These are phyloP conservation scores for Leccinum fuscescens DNA, from an alignment of 1,284 basidiomycete genomes.

Conservation along the genomic window DNA sequence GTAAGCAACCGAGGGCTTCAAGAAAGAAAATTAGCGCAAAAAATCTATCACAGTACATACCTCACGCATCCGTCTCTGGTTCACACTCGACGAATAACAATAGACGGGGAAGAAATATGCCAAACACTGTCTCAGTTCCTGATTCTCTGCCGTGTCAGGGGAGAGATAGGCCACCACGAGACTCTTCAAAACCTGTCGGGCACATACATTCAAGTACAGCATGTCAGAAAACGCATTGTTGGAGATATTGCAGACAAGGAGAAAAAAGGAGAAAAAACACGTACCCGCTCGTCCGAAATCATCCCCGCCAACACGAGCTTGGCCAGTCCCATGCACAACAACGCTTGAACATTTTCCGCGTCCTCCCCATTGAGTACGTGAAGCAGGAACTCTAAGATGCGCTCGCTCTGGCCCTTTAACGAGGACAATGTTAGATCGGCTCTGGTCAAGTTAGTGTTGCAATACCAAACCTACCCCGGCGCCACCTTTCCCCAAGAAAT, in stretches of 20 bases:
- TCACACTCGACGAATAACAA: conserved; percentile 79
- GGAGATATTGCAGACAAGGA: not conserved
- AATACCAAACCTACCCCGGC: conserved; percentile 41
- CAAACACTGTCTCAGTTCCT: conserved; percentile 87
- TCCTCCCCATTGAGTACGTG: conserved; percentile 77
- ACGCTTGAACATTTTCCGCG: conserved; percentile 73
- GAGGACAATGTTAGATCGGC: not conserved
- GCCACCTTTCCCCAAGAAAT: conserved; percentile 62
- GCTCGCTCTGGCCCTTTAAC: conserved; percentile 52
- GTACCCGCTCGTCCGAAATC: conserved; percentile 63
- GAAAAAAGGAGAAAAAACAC: conserved; percentile 13
- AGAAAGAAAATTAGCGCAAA: conserved; percentile 40
- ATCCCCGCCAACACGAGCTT: conserved; percentile 90
- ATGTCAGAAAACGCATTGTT: not conserved
- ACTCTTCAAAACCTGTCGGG: conserved; percentile 69
- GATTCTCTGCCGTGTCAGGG: conserved; percentile 86
- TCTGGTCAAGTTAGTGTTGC: not conserved
- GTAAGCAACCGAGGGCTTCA: not conserved
- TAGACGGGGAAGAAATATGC: conserved; percentile 97
- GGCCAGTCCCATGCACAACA: conserved; percentile 41
- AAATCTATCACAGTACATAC: not conserved
- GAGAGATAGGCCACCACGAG: conserved; percentile 83
- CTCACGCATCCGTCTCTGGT: conserved; percentile 79
- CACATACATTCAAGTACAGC: not conserved
- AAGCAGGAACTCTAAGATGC: conserved; percentile 74